phyloP scores from a whole-genome alignment of 2,329 filamentous ascomycete genomes.

The Emmonsia crescens region DNA sequence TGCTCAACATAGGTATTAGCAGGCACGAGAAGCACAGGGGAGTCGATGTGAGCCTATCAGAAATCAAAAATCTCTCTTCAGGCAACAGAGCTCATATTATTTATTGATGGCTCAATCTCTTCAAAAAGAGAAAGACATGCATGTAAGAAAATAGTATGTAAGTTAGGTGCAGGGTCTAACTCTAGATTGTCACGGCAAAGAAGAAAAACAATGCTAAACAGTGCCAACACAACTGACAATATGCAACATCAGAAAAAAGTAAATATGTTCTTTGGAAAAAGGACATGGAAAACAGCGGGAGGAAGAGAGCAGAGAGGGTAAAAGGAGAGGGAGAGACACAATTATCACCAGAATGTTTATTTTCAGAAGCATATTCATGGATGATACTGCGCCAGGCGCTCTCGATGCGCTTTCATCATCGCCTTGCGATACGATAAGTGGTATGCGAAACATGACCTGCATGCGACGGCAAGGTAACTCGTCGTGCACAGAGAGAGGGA shows the following conservation, averaged over 20 bases:
- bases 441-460: background rate
- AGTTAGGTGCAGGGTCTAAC: background rate
- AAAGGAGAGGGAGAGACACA: background rate
- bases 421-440: too few relatives aligned
- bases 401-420: background rate
- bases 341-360: background rate
- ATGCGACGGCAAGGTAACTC: background rate
- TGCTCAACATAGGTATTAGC: background rate
- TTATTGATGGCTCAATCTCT: background rate
- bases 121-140: background rate
- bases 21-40: background rate
- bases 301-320: background rate
- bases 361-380: background rate
- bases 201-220: background rate
- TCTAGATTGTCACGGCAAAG: background rate
- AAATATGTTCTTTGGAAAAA: background rate
- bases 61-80: background rate
- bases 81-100: background rate
- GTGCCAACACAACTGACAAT: background rate
- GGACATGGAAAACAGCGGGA: background rate
- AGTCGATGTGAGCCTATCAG: background rate
- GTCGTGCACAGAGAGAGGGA: background rate
- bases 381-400: background rate
- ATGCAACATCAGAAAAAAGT: background rate
- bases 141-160: background rate